phyloP scores from a whole-genome alignment of 352 stramenopile genomes.

The Paralagenidium karlingii region DNA sequence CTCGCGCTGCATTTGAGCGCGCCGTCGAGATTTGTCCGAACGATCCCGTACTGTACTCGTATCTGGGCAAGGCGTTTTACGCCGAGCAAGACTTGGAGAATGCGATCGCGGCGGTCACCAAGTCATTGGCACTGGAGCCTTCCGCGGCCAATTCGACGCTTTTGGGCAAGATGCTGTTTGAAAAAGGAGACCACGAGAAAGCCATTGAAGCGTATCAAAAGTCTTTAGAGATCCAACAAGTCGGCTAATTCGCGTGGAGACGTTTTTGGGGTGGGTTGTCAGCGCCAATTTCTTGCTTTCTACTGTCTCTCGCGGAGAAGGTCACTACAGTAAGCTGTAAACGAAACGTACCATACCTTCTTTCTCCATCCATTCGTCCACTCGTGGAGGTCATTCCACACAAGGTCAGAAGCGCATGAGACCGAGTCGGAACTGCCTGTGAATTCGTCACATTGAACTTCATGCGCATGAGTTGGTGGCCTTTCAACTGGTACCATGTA shows the following conservation, averaged over 20 bases:
- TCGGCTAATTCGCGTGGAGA: not conserved
- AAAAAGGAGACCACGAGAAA: constrained; percentile 79
- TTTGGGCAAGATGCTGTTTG: constrained; percentile 78
- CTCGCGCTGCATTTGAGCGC: constrained; percentile 72
- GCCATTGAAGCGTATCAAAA: constrained; percentile 79
- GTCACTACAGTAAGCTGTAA: no score
- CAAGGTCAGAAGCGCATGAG: no score
- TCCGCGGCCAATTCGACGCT: constrained; percentile 77
- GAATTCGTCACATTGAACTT: no score
- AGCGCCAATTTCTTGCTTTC: no score
- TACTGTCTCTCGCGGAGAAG: no score
- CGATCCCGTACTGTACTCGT: constrained; percentile 54
- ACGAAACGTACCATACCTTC: no score
- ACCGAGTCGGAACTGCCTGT: no score
- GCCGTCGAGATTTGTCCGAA: constrained; percentile 71
- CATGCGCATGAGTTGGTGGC: no score
- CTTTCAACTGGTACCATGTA: no score
- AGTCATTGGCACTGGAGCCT: constrained; percentile 55
- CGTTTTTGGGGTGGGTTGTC: no score
- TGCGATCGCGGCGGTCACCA: constrained; percentile 42
- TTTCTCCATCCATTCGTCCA: no score
- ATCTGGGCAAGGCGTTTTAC: constrained; percentile 74
- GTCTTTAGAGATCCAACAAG: constrained; percentile 50
- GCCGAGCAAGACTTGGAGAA: constrained; percentile 74
- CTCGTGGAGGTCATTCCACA: no score